Base-by-base conservation (phyloP, 2,329 filamentous ascomycete species). In the Aspergillus sp. region DNA sequence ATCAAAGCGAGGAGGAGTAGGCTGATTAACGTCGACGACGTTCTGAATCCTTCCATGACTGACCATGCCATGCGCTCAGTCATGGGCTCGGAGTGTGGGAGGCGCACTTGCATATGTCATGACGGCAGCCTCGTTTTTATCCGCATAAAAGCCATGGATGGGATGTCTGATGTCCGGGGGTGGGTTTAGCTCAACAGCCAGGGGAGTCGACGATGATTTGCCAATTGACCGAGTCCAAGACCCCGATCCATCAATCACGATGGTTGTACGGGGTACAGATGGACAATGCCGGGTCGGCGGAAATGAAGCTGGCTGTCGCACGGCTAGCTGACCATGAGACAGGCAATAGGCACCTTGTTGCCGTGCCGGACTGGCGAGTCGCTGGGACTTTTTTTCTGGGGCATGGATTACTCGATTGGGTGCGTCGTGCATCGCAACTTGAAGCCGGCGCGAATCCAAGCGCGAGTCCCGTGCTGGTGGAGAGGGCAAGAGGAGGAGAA, bases 41-140 rank as follows among this genome's bases (percentile, higher is more conserved):
- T 55, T 47, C 39, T 47, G 53, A 55, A 47, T 55, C 39, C 53
- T 55, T 47, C 53, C 53, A 55, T 21, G 17, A 59, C 21, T 38
- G 30, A 42, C 38, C 58, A 36, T 32, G 42, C 53, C 53, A 27
- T 53, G 36, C 42, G 27, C 52, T 47, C 32, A 36, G 36, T 41
- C 42, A 48, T 60, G n/a, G 49, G 11, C 27, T 44, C 36, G 57
- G 57, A 44, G 49, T 39, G 21, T 39, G 21, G 23, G 36, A 53
- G 50, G 52, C 27, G 39, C 48, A 53, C 49, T 44, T 56, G 56
- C 56, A 60, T 47, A 57, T 55, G 52, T 47, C 49, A 54, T 61
- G 57, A 58, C 62, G 62, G 62, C 57, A 59, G 56, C 62, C 48
- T 57, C 62, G 61, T 58, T 53, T 64, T 58, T 54, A 47, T 39